phyloP scores from a whole-genome alignment of 192 early-diverging fungal species.

The Paraglomus brasilianum region DNA sequence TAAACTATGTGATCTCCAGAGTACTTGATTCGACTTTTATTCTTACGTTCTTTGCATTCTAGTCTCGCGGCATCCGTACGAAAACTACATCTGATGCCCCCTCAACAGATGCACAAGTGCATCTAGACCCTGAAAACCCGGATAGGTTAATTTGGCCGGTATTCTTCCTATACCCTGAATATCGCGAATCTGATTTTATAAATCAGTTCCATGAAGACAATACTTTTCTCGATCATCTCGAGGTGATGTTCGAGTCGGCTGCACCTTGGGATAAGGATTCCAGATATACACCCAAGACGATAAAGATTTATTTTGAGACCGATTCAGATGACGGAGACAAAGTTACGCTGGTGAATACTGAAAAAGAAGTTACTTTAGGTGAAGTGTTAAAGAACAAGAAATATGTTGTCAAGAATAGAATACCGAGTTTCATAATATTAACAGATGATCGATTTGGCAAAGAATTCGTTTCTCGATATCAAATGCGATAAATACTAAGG shows the following conservation, averaged over 20 bases:
- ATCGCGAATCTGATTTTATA: conserved; percentile 87
- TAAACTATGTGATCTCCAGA: neutral
- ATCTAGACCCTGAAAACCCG: conserved; percentile 50
- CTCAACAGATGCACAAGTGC: conserved; percentile 52
- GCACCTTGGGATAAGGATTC: conserved; percentile 80
- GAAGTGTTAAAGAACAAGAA: conserved; percentile 62
- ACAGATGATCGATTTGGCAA: conserved; percentile 41
- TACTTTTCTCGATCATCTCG: conserved; percentile 82
- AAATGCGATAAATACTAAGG: too few relatives aligned
- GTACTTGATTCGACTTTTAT: neutral
- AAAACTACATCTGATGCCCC: conserved; percentile 38
- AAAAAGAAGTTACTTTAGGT: conserved; percentile 58
- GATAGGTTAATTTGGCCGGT: conserved; percentile 79
- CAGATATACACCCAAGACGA: conserved; percentile 64
- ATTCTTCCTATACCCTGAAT: conserved; percentile 93
- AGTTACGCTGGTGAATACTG: conserved; percentile 66
- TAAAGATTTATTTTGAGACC: conserved; percentile 83
- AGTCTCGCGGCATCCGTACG: conserved; percentile 48
- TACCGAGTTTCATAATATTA: conserved; percentile 86
- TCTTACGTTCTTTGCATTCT: conserved; percentile 12
- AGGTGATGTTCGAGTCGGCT: conserved; percentile 73
- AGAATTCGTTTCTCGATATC: too few relatives aligned
- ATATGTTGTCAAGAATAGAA: conserved; percentile 78
- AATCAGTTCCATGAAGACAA: conserved; percentile 78
- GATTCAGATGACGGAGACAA: conserved; percentile 44